Evolutionary conservation across 441 rosid genomes (phyloP), one percentile per base, ranked within the genome.

Genomic region (Melastoma candidum): DNA sequence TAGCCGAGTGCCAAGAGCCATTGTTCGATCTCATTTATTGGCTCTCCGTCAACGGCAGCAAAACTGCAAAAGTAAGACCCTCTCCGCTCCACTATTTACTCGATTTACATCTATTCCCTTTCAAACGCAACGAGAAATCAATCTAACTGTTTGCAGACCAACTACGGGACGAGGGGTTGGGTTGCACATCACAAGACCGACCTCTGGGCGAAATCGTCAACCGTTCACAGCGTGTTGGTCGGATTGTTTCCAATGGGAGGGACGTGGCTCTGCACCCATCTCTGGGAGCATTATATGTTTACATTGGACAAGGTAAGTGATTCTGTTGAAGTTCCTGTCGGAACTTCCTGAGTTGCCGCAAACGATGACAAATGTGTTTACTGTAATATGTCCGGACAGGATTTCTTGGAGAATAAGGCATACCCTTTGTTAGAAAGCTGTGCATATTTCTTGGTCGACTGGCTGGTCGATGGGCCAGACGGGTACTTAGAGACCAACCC

Each of bases 341-440:
- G 13, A 14, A 13, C 9, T 51, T 11, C 17, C 41, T 12, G 45
- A 32, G 55, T 52, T 29, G n/a, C 49, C 45, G 44, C 50, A 12
- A 36, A 11, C 7, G 13, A 55, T 12, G 43, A 47, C 53, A 54
- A 44, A 44, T 11, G 44, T 63, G 57, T 50, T 59, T 26, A 62
- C 62, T 17, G 43, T 68, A 63, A 17, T 56, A 26, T 47, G 48
- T 47, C 10, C 46, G 12, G 59, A 36, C 63, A 92, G 98, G 95
- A 81, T 59, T 86, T 88, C 74, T 92, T 88, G 7, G 53, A 63
- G 64, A 78, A 59, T 44, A 76, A 73, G 71, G 97, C 83, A 47
- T 88, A 88, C 59, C 88, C 95, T 62, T 71, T 92, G 62, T 70
- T 88, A 75, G 92, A 88, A 81, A 95, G 98, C 57, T 92, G 98